Conservation (phyloP, 441 rosid genomes). For the Populus hybrid region DNA sequence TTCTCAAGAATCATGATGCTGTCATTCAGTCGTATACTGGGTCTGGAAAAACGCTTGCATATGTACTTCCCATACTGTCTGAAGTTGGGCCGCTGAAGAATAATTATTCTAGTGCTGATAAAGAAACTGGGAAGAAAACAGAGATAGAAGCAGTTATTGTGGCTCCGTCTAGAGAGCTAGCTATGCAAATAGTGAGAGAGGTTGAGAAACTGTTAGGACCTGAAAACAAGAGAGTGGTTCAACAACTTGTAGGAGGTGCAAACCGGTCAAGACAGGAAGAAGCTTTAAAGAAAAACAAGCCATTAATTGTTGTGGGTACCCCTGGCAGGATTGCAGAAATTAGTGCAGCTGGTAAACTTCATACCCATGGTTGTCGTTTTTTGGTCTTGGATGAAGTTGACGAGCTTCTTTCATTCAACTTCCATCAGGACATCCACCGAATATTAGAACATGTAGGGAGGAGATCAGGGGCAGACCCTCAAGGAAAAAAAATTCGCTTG, state of each 20-base stretch:
- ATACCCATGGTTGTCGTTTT: constrained; percentile 78
- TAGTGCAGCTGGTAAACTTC: constrained; percentile 87
- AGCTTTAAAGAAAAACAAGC: constrained; percentile 89
- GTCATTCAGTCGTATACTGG: constrained; percentile 95
- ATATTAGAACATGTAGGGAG: constrained; percentile 85
- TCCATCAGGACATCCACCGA: constrained; percentile 80
- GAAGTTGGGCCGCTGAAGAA: constrained; percentile 45
- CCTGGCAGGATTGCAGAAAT: constrained; percentile 95
- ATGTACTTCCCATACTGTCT: constrained; percentile 28
- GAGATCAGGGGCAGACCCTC: constrained; percentile 54
- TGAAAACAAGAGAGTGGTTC: constrained; percentile 67
- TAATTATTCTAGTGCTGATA: constrained; percentile 30
- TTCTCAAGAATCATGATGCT: constrained; percentile 69
- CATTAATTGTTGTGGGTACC: constrained; percentile 83
- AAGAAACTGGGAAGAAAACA: constrained; percentile 40
- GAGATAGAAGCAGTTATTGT: constrained; percentile 85
- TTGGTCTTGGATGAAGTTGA: constrained; percentile 92
- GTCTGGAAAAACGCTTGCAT: constrained; percentile 88
- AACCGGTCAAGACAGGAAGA: constrained; percentile 95
- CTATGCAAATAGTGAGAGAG: constrained; percentile 95
- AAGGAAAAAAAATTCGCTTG: constrained; percentile 28
- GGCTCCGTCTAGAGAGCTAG: constrained; percentile 95
- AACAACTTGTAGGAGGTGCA: constrained; percentile 96
- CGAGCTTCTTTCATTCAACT: constrained; percentile 83
- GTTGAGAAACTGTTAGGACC: constrained; percentile 85